Base-by-base conservation (phyloP, 352 stramenopile genomes). In the Pythium diclinum region DNA sequence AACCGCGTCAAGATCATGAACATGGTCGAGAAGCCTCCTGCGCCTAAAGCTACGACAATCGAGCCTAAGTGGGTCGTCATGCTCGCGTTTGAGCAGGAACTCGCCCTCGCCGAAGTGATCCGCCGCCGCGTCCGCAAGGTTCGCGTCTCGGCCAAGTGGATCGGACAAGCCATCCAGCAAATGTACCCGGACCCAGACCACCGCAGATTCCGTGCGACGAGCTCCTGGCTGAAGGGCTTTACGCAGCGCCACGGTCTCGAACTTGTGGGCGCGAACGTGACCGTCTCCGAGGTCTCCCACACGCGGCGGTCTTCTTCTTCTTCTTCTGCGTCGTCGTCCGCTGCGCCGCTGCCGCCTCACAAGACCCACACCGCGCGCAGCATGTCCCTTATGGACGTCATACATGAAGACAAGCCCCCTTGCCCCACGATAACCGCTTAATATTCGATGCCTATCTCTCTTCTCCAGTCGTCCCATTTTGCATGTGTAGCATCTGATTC, bases 91-190 rank as follows among this genome's bases (percentile, higher is more conserved):
- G 49, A 63, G 25, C 53, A 74, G 49, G 59, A 68, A 40, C 53
- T 46, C 5, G 53, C 58, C 14, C 52, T 74, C 14, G 67, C 61
- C 6, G 17, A 54, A 5, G 67, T 61, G 13, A 74, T 74, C 28
- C 61, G 59, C 32, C 59, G 61, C 11, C 61, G 62, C 7, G 67
- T 63, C 3, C 59, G 56, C 7, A 74, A 74, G 64, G 67, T 69
- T 8, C 67, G 67, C 42, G 67, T 74, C 28, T 69, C 67, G 48
- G 51, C 59, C 56, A 74, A 74, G 44, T 74, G 67, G 67, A 74
- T 74, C 42, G 63, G 25, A 32, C 56, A 63, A 30, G 61, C 67
- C 2, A 58, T 68, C 34, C 67, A 59, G 44, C 67, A 74, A 64
- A 74, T 74, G 67, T 74, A 67, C 28, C 67, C 64, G 10, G 49